Conservation (phyloP, 1,139 yeast species). For the Geotrichum aggregatum region DNA sequence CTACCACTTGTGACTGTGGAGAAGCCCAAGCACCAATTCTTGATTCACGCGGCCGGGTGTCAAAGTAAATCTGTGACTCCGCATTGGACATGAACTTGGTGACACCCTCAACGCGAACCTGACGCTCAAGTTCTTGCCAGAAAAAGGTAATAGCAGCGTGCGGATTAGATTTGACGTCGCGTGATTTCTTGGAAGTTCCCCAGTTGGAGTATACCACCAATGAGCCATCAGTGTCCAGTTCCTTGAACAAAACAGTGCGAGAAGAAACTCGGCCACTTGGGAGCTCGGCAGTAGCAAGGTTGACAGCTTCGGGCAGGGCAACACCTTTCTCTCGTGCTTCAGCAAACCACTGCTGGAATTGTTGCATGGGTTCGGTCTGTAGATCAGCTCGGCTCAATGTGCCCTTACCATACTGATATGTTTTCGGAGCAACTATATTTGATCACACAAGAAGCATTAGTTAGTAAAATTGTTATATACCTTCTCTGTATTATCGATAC, state of each 20-base stretch:
- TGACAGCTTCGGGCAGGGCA: slow-evolving; percentile 71
- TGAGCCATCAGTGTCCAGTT: slow-evolving; percentile 71
- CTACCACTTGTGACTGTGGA: slow-evolving; percentile 68
- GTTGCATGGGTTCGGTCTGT: slow-evolving; percentile 59
- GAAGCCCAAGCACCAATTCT: slow-evolving; percentile 97
- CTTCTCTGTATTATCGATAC: background rate
- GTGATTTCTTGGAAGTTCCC: slow-evolving; percentile 76
- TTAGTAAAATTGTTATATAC: no score
- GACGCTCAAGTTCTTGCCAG: slow-evolving; percentile 88
- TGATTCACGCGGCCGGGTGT: slow-evolving; percentile 87
- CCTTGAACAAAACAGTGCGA: slow-evolving; percentile 80
- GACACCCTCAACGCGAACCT: slow-evolving; percentile 85
- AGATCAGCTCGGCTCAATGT: slow-evolving; percentile 56
- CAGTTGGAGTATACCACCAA: slow-evolving; percentile 90
- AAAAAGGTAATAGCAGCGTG: slow-evolving; percentile 83
- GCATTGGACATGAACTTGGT: slow-evolving; percentile 71
- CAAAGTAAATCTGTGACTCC: slow-evolving; percentile 71
- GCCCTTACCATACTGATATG: slow-evolving; percentile 79
- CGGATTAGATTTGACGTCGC: slow-evolving; percentile 66
- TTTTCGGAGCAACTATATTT: slow-evolving; percentile 64
- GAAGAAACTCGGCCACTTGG: slow-evolving; percentile 88
- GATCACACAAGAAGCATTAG: no score
- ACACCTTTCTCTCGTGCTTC: slow-evolving; percentile 62
- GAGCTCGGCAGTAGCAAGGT: slow-evolving; percentile 77
- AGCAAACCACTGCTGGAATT: slow-evolving; percentile 79